Evolutionary conservation across 352 stramenopile genomes (phyloP).

Genomic region (Salisapilia sapeloensis): DNA sequence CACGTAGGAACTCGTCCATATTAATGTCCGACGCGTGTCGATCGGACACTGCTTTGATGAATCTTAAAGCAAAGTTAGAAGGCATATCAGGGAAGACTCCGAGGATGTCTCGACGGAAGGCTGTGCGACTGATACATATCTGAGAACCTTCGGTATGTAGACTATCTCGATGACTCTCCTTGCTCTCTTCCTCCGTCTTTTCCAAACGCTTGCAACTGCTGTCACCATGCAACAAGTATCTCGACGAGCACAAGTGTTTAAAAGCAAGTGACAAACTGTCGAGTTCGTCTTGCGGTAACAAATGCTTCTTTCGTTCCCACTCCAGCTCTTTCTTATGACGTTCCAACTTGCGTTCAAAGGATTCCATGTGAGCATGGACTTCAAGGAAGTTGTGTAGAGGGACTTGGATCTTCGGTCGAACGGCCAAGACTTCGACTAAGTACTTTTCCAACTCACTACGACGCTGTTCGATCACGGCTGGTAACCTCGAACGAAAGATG

Average conservation of each 20-base stretch:
- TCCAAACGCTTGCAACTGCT: conserved; percentile 7
- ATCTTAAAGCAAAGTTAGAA: conserved; percentile 77
- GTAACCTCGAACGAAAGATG: conserved; percentile 69
- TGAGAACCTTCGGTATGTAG: conserved; percentile 54
- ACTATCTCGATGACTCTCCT: conserved; percentile 21
- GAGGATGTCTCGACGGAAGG: conserved; percentile 72
- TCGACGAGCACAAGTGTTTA: conserved; percentile 66
- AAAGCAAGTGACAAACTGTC: conserved; percentile 63
- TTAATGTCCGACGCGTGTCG: conserved; percentile 73
- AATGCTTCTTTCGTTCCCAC: conserved; percentile 76
- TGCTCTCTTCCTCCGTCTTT: conserved; percentile 19
- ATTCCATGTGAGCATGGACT: conserved; percentile 78
- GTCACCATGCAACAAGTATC: conserved; percentile 63
- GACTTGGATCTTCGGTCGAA: conserved; percentile 60
- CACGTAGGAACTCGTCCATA: conserved; percentile 77
- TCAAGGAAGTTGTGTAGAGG: conserved; percentile 81
- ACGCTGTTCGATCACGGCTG: conserved; percentile 74
- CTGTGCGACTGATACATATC: conserved; percentile 66
- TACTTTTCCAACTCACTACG: conserved; percentile 77
- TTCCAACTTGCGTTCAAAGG: conserved; percentile 69
- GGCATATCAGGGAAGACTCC: conserved; percentile 82
- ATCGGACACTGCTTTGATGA: conserved; percentile 79
- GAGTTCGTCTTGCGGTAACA: conserved; percentile 36
- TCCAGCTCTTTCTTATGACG: conserved; percentile 79
- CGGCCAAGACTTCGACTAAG: conserved; percentile 74